These are phyloP conservation scores for Pythium aristosporum DNA, from an alignment of 352 stramenopile genomes.

Conservation along the genomic window DNA sequence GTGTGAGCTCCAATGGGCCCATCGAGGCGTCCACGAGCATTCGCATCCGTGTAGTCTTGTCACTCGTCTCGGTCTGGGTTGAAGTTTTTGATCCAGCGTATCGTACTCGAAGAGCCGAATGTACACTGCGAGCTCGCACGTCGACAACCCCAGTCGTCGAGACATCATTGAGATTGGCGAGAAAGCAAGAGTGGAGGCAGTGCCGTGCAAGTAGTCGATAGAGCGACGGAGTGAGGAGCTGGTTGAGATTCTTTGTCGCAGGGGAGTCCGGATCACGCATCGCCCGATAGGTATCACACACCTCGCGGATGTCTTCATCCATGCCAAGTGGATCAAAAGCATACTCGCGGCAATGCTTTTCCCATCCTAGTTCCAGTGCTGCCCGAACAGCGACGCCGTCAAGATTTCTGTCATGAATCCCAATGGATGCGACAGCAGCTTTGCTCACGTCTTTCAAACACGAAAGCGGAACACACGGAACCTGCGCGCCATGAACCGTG, in stretches of 20 bases:
- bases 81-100: slow-evolving; percentile 11
- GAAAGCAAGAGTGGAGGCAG: slow-evolving; percentile 18
- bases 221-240: slow-evolving; percentile 18
- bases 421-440: slow-evolving; percentile 14
- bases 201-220: slow-evolving; percentile 6
- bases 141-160: slow-evolving; percentile 5
- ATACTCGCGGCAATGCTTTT: neutral
- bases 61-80: neutral
- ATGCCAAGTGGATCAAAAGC: slow-evolving; percentile 14
- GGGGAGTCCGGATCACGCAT: slow-evolving; percentile 21
- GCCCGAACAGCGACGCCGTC: slow-evolving; percentile 5
- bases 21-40: slow-evolving; percentile 10
- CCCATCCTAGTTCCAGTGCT: slow-evolving; percentile 16
- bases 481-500: neutral
- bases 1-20: neutral
- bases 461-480: slow-evolving; percentile 18
- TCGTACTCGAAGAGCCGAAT: slow-evolving; percentile 64
- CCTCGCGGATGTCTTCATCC: slow-evolving; percentile 10
- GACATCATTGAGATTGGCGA: neutral
- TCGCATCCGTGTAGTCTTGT: neutral
- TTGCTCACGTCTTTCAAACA: slow-evolving; percentile 8
- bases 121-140: slow-evolving; percentile 47
- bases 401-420: slow-evolving; percentile 24
- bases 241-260: slow-evolving; percentile 23
- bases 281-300: slow-evolving; percentile 12